Evolutionary conservation across 306 rosid genomes (phyloP), one percentile per base, ranked within the genome.

Genomic region (Phaseolus lunatus): DNA sequence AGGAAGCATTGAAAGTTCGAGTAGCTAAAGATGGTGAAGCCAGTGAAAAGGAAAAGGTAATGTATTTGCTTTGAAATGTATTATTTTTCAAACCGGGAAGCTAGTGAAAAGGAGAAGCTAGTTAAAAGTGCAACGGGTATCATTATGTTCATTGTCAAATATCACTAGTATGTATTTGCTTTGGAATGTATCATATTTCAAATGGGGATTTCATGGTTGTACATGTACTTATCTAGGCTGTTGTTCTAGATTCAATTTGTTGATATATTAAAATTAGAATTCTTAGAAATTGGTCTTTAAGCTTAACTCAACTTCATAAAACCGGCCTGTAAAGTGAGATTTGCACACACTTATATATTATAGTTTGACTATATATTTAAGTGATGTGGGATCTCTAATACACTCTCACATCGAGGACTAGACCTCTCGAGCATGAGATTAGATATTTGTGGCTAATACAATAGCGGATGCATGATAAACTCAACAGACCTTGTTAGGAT

Each of bases 1-100:
- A 90, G 88, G 99, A 96, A 83, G 96, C 99, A 15, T 71, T 96
- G 41, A 89, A 92, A 72, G 99, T 96, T 82, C 97, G 99, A 20
- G 87, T 85, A 52, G 47, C 89, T 63, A 96, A 88, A 85, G 86
- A 83, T 53, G 83, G 84, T 87, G 99, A 91, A 84, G 87, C 86
- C 56, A 52, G 85, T 83, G 98, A 88, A 87, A 92, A 87, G 81
- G 98, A 96, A 86, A 96, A 96, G 99, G 99, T 96, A 86, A 80
- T 15, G 22, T 3, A 27, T 27, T 27, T 27, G 31, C 31, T 27
- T 27, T 27, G 31, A 5, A 27, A 27, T 27, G 31, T 31, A 31
- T 31, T 31, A 31, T 31, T 4, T 31, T 5, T 31, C 35, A 31
- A 31, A 83, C 49, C 81, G 82, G 85, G 98, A 91, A 84, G 87